Conservation (phyloP, 352 stramenopile species). For the Phytophthora constricta region DNA sequence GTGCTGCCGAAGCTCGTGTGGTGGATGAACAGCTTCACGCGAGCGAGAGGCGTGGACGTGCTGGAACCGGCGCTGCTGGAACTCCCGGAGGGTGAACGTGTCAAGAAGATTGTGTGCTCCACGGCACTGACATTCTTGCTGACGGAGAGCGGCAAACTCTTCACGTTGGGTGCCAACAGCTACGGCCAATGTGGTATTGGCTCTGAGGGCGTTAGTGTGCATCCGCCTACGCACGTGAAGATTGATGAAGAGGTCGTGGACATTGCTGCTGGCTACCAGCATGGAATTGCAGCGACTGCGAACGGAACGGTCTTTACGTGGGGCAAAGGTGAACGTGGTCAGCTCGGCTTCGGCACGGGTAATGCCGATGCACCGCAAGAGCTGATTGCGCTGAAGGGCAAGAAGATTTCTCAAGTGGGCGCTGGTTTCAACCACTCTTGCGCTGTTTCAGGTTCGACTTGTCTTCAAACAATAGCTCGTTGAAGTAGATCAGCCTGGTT, state of each 20-base stretch:
- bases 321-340: constrained; percentile 84
- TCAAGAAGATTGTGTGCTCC: constrained; percentile 85
- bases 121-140: constrained; percentile 79
- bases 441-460: constrained; percentile 56
- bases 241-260: constrained; percentile 77
- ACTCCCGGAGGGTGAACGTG: constrained; percentile 62
- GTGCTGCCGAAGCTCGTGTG: constrained; percentile 71
- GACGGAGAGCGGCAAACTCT: constrained; percentile 82
- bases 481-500: no score
- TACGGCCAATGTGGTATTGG: constrained; percentile 85
- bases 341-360: constrained; percentile 81
- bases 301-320: constrained; percentile 78
- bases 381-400: constrained; percentile 79
- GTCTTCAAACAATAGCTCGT: no score
- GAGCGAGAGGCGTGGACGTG: constrained; percentile 64
- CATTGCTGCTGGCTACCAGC: constrained; percentile 80
- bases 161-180: constrained; percentile 75
- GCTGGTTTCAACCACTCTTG: constrained; percentile 88
- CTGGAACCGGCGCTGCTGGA: constrained; percentile 62
- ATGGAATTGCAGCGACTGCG: constrained; percentile 73
- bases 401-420: constrained; percentile 63
- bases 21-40: constrained; percentile 81
- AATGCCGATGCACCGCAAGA: constrained; percentile 79
- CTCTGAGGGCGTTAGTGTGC: constrained; percentile 68
- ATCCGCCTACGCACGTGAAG: constrained; percentile 56